Conservation (phyloP, 805 yeast genomes). For the Monosporozyma aquatica region DNA sequence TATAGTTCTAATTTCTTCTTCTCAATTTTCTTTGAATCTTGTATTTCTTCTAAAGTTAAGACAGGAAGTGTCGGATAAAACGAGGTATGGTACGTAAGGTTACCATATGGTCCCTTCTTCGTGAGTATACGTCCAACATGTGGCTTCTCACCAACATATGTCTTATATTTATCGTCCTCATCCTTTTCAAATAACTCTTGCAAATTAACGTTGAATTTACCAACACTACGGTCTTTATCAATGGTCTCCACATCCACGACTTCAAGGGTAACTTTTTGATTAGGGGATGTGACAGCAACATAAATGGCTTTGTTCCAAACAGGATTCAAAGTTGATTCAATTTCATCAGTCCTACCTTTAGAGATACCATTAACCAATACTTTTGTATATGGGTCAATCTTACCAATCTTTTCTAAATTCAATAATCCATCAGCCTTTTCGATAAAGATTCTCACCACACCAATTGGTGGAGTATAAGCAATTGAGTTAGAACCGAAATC, state of each 20-base stretch:
- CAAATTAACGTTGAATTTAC: conserved; percentile 65
- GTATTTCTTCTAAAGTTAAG: conserved; percentile 63
- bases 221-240: conserved; percentile 80
- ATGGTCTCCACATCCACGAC: conserved; percentile 83
- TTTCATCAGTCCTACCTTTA: conserved; percentile 66
- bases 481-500: conserved; percentile 57
- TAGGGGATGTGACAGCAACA: conserved; percentile 71
- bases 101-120: conserved; percentile 79
- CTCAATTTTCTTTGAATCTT: conserved; percentile 42
- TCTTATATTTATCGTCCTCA: conserved; percentile 52
- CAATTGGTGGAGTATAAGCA: conserved; percentile 91
- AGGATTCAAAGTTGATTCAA: conserved; percentile 63
- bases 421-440: conserved; percentile 64
- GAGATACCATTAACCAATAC: conserved; percentile 67
- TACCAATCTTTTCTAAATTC: conserved; percentile 83
- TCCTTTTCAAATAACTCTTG: conserved; percentile 56
- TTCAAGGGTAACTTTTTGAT: conserved; percentile 75
- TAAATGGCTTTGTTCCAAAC: conserved; percentile 78
- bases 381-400: conserved; percentile 85
- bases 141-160: conserved; percentile 45
- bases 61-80: conserved; percentile 81
- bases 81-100: conserved; percentile 59
- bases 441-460: conserved; percentile 70
- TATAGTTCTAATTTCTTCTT: conserved; percentile 33
- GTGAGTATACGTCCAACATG: conserved; percentile 56